phyloP scores from a whole-genome alignment of 768 basidiomycete species.

The Trametopsis cervina region DNA sequence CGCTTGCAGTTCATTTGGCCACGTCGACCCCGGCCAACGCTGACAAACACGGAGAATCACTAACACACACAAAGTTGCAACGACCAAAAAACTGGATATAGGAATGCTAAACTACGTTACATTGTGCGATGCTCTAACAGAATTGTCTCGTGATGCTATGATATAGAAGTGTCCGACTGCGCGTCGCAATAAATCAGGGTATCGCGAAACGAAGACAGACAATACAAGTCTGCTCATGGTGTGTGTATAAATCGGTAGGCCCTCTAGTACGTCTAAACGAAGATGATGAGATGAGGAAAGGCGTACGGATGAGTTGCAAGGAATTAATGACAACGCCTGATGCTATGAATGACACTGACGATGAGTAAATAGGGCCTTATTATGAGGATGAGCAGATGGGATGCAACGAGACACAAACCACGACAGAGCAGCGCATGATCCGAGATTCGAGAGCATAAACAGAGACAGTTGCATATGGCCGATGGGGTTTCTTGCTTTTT shows the following conservation, averaged over 20 bases:
- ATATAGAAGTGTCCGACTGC: slow-evolving; percentile 41
- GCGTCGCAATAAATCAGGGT: slow-evolving; percentile 43
- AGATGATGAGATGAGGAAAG: slow-evolving; percentile 31
- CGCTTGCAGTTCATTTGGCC: no score
- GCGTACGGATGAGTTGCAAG: background rate
- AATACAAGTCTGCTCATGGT: slow-evolving; percentile 40
- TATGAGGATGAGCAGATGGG: slow-evolving; percentile 14
- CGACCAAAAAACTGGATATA: slow-evolving; percentile 16
- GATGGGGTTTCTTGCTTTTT: slow-evolving; percentile 8
- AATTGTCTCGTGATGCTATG: slow-evolving; percentile 55
- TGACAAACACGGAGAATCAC: no score
- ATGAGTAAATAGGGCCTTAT: slow-evolving; percentile 14
- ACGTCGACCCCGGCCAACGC: no score
- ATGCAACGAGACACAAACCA: slow-evolving; percentile 17
- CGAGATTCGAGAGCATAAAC: slow-evolving; percentile 14
- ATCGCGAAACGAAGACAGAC: slow-evolving; percentile 49
- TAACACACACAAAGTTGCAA: slow-evolving; percentile 9
- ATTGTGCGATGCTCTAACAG: slow-evolving; percentile 65
- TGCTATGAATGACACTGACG: slow-evolving; percentile 14
- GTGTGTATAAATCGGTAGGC: slow-evolving; percentile 28
- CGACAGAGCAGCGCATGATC: slow-evolving; percentile 16
- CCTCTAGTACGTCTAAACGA: slow-evolving; percentile 36
- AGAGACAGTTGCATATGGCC: slow-evolving; percentile 11
- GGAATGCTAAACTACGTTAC: slow-evolving; percentile 24
- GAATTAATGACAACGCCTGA: slow-evolving; percentile 9